Evolutionary conservation across 2,329 filamentous ascomycete species (phyloP).

Genomic region (Sclerotiophoma versabilis): DNA sequence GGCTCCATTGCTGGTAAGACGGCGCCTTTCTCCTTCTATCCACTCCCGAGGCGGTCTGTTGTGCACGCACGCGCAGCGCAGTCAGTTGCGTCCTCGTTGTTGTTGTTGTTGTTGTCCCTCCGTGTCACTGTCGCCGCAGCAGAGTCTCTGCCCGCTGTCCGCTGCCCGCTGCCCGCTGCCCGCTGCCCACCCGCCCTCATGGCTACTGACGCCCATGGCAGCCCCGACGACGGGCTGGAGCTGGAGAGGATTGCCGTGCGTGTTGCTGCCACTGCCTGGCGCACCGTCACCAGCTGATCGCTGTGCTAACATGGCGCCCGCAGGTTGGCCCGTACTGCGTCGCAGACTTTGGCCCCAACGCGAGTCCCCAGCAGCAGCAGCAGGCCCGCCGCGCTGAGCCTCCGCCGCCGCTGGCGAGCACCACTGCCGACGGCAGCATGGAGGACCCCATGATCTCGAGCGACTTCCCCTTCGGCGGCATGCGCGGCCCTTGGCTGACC

Average conservation of each 20-base stretch:
- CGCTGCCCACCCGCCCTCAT: conserved; percentile 13
- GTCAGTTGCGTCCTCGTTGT: neutral
- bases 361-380: conserved; percentile 25
- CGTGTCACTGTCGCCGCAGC: conserved; percentile 11
- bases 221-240: conserved; percentile 46
- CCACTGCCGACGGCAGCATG: conserved; percentile 32
- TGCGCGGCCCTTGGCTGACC: conserved; percentile 46
- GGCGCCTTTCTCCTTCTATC: conserved; percentile 12
- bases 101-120: neutral
- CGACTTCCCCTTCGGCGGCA: conserved; percentile 43
- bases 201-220: conserved; percentile 36
- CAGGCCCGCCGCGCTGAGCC: conserved; percentile 11
- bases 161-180: neutral
- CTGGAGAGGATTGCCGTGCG: conserved; percentile 50
- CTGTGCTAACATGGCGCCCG: conserved; percentile 35
- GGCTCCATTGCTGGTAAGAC: conserved; percentile 17
- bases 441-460: conserved; percentile 45
- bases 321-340: conserved; percentile 51
- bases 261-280: conserved; percentile 21
- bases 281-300: conserved; percentile 6
- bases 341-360: conserved; percentile 43
- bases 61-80: conserved; percentile 1
- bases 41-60: neutral
- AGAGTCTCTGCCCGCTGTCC: conserved; percentile 8
- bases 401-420: conserved; percentile 15